These are phyloP conservation scores for Thuidium tamariscinum DNA, from an alignment of 225 moss, liverwort and hornwort species.

Conservation along the genomic window DNA sequence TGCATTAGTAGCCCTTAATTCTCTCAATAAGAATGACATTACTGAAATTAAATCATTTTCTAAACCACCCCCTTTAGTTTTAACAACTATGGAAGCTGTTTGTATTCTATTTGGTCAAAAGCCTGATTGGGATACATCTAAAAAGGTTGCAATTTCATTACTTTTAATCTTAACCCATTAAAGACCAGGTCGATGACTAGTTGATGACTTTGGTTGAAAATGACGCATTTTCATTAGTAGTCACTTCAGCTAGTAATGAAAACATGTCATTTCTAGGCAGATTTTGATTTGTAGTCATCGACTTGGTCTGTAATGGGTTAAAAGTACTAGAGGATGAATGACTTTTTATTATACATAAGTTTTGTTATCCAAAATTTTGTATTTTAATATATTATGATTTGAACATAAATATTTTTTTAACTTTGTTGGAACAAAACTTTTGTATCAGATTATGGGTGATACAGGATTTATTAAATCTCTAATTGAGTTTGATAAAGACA, in stretches of 20 bases:
- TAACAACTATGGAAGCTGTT: conserved; percentile 89
- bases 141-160: too few relatives aligned
- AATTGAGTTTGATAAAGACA: conserved; percentile 88
- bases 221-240: too few relatives aligned
- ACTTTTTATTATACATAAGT: not conserved
- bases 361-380: not conserved
- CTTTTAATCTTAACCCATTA: too few relatives aligned
- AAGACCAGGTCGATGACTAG: too few relatives aligned
- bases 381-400: too few relatives aligned
- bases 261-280: too few relatives aligned
- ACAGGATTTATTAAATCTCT: conserved; percentile 78
- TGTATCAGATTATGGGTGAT: conserved; percentile 68
- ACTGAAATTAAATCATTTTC: conserved; percentile 89
- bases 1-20: conserved; percentile 57
- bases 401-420: not conserved
- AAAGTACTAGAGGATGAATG: not conserved
- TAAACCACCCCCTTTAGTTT: conserved; percentile 73
- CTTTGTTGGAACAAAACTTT: not conserved
- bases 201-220: too few relatives aligned
- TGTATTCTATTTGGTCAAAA: conserved; percentile 75
- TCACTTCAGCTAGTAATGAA: too few relatives aligned
- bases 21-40: conserved; percentile 85
- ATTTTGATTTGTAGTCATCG: too few relatives aligned
- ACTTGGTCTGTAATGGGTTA: too few relatives aligned
- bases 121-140: conserved; percentile 77